Evolutionary conservation across 441 rosid species (phyloP), one percentile per base, ranked within the genome.

Genomic region (Corymbia calophylla): DNA sequence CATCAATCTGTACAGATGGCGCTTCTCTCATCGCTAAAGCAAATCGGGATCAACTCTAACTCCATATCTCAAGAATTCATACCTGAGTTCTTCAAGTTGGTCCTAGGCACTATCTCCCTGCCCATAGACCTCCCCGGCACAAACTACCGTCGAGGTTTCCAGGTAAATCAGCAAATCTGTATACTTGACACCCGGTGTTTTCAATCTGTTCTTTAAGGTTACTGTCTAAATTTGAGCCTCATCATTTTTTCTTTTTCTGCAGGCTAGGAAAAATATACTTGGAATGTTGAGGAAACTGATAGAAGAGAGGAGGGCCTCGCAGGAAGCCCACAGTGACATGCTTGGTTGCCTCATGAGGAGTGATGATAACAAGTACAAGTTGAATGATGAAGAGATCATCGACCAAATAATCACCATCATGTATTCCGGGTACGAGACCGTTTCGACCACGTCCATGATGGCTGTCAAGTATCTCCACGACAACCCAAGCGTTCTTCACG

Each of bases 361-460:
- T 81, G 97, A 93, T 87, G 95, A 94, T 19, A 91, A 93, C 77
- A 93, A 89, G 89, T 93, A 94, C 31, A 90, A 90, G 84, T 89
- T 96, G 86, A 92, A 91, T 14, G 97, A 95, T 87, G 96, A 95
- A 35, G 97, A 97, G 93, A 95, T 97, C 39, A 95, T 96, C 55
- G 99, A 97, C 93, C 99, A 97, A 91, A 93, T 95, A 2, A 96
- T 97, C 48, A 97, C 99, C 14, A 93, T 97, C 66, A 88, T 97
- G 91, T 97, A 97, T 89, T 97, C 99, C 4, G 99, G 99, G 73
- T 97, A 96, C 62, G 99, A 97, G 90, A 97, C 99, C 53, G 98
- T 97, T 73, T 97, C 99, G 10, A 96, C 98, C 51, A 97, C 99
- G 25, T 94, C 99, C 6, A 97, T 96, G 98, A 97, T 97, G 99